Base-by-base conservation (phyloP, 2,329 filamentous ascomycete genomes). In the Fusarium compactum region DNA sequence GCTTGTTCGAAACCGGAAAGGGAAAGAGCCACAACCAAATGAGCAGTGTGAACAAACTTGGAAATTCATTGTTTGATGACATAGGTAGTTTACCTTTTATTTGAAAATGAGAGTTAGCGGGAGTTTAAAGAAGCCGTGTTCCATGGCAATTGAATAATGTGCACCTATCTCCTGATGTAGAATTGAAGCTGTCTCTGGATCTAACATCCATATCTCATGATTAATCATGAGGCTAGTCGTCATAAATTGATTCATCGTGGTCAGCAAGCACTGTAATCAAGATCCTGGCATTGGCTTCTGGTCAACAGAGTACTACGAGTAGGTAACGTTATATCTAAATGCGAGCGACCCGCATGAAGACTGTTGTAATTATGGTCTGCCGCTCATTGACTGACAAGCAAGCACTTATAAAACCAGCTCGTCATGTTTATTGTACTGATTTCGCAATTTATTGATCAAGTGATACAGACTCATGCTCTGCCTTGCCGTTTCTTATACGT, bases 61-160 rank as follows among this genome's bases (percentile, higher is more conserved):
- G 38, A 67, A 38, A 16, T 46, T 40, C 22, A 46, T 62, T 30
- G 10, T 62, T 66, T 30, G 9, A 50, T 16, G 9, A 41, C 22
- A 43, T 45, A 56, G 47, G 34, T 45, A 56, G 47, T 48, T 50
- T 22, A 62, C n/a, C 11, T 22, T 66, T 34, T 55, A 20, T 50
- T 62, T 46, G 34, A 22, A 41, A 58, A 48, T 43, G 60, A 56
- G 52, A 32, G 59, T 56, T 65, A 58, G 64, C 64, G 47, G 68
- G 68, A 70, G 68, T 71, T 69, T 52, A 56, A 48, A 68, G 55
- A 65, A 65, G 43, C 45, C 48, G 20, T 34, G 44, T 53, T 63
- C 27, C 20, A 60, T 41, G 53, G 38, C 25, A 55, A 61, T 43
- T 29, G 22, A 29, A 53, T 53, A 29, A n/a, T 53, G 34, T 43